phyloP scores from a whole-genome alignment of 73 alveolate genomes.

The Tetrahymena elliotti region DNA sequence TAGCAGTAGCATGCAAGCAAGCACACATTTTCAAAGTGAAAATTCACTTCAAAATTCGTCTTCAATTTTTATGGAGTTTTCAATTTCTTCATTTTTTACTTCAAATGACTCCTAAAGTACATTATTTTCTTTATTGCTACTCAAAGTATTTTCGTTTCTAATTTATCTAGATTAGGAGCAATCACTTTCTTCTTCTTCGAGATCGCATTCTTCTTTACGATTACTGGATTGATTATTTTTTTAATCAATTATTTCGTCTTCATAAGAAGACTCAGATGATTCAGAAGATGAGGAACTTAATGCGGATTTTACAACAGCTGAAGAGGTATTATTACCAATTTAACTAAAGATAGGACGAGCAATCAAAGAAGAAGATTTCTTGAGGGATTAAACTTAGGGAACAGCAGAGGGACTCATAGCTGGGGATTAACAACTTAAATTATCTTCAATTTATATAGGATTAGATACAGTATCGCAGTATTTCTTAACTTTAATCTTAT shows the following conservation, averaged over 20 bases:
- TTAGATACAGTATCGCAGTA: background rate
- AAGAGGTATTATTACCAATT: background rate
- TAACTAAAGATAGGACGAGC: background rate
- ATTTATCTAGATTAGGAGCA: background rate
- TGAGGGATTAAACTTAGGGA: background rate
- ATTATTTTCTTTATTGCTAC: background rate
- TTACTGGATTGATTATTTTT: background rate
- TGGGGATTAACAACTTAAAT: background rate
- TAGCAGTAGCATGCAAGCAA: background rate
- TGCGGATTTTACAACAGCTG: background rate
- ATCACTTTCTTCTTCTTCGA: background rate
- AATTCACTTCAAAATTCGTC: background rate
- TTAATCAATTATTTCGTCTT: background rate
- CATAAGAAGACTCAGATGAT: background rate
- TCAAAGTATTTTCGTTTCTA: background rate
- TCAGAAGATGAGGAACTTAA: background rate
- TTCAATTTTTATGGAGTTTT: background rate
- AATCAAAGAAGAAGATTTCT: background rate
- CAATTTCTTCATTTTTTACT: background rate
- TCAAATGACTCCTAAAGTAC: background rate
- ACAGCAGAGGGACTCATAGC: background rate
- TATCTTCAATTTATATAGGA: background rate
- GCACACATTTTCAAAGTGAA: background rate
- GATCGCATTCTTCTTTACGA: background rate
- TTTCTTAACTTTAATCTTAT: background rate